A percentile compares a stretch with the other conserved stretches of the same genome.
These are phyloP conservation scores for Beauveria pseudobassiana DNA, from an alignment of 2,329 filamentous ascomycete species.

Conservation along the genomic window DNA sequence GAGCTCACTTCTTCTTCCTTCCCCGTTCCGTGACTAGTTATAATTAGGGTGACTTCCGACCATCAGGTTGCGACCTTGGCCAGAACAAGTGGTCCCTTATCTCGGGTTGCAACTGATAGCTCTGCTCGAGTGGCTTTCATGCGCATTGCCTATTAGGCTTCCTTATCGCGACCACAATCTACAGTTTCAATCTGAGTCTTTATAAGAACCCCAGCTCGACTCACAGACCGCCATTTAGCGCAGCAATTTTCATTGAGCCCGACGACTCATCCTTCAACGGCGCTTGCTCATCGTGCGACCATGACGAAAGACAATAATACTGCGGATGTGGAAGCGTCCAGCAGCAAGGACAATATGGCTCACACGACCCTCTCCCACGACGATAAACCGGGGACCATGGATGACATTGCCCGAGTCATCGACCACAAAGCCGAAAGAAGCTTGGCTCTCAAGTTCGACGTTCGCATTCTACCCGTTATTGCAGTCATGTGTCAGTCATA, in stretches of 20 bases:
- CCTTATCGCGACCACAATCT: neutral
- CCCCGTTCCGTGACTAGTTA: neutral
- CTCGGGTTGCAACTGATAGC: neutral
- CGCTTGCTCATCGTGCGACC: neutral
- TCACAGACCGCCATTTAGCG: neutral
- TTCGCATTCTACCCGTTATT: slow-evolving; percentile 45
- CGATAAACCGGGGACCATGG: slow-evolving; percentile 8
- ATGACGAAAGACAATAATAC: neutral
- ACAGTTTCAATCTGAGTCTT: neutral
- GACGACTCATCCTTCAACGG: neutral
- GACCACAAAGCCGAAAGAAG: slow-evolving; percentile 39
- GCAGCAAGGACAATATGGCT: neutral
- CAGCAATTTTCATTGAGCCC: neutral
- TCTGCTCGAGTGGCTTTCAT: neutral
- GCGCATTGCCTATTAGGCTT: neutral
- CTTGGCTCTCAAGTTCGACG: slow-evolving; percentile 47
- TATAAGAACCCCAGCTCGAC: neutral
- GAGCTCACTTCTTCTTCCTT: neutral
- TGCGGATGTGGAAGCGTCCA: slow-evolving; percentile 2
- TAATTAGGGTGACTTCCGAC: neutral
- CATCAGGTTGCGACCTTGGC: neutral
- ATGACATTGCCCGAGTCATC: slow-evolving; percentile 23
- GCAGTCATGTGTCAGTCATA: slow-evolving; percentile 41
- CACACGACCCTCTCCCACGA: slow-evolving; percentile 8
- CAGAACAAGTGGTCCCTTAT: slow-evolving; percentile 3